These are phyloP conservation scores for Diplodia intermedia DNA, from an alignment of 2,329 filamentous ascomycete genomes.

Conservation along the genomic window DNA sequence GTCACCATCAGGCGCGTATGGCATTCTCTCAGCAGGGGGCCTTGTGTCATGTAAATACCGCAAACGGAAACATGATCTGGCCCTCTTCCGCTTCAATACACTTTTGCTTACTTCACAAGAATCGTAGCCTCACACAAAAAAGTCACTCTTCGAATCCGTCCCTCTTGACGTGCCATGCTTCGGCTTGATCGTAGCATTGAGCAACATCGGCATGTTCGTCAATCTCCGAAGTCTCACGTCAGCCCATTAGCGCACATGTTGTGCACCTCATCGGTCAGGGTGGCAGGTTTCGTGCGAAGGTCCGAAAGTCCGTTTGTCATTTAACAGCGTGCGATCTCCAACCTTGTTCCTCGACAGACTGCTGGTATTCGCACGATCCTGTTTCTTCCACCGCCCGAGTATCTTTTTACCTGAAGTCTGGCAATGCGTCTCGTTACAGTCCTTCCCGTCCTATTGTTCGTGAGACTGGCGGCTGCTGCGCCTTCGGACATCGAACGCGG, in stretches of 20 bases:
- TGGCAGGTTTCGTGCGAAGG: not conserved
- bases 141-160: not conserved
- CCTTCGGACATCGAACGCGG: conserved; percentile 1
- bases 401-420: not conserved
- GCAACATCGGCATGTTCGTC: not conserved
- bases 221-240: conserved; percentile 12
- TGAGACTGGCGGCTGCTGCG: not conserved
- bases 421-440: not conserved
- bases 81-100: not conserved
- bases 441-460: not conserved
- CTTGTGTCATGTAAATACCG: not conserved
- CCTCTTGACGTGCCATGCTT: not conserved
- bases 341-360: not conserved
- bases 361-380: not conserved
- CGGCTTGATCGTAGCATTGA: too few relatives aligned
- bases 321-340: not conserved
- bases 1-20: not conserved
- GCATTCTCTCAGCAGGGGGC: not conserved
- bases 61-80: not conserved
- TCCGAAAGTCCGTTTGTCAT: not conserved
- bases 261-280: not conserved
- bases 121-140: not conserved
- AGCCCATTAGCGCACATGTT: not conserved
- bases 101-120: not conserved
- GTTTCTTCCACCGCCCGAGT: not conserved